These are phyloP conservation scores for Clavariopsis aquatica DNA, from an alignment of 495 filamentous ascomycete genomes.

Conservation along the genomic window DNA sequence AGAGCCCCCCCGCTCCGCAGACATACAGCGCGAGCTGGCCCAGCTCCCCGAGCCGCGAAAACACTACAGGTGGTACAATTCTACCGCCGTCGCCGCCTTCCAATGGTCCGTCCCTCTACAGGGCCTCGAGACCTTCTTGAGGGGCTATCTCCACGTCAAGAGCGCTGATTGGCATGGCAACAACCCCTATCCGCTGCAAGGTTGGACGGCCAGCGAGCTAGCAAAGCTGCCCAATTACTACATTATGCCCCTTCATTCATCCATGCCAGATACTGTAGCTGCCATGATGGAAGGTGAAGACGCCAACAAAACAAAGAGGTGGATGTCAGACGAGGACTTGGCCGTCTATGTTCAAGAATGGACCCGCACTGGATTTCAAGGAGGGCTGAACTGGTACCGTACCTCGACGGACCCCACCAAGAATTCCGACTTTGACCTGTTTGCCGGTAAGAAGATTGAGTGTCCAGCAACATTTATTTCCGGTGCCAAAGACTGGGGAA, in stretches of 20 bases:
- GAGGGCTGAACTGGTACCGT: slow-evolving; percentile 70
- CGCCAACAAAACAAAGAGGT: slow-evolving; percentile 43
- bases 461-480: slow-evolving; percentile 61
- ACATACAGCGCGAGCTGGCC: slow-evolving; percentile 60
- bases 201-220: slow-evolving; percentile 58
- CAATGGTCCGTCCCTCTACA: slow-evolving; percentile 60
- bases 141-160: slow-evolving; percentile 70
- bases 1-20: slow-evolving; percentile 27
- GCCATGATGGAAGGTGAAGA: slow-evolving; percentile 56
- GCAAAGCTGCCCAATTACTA: slow-evolving; percentile 66
- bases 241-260: slow-evolving; percentile 60
- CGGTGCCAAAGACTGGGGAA: slow-evolving; percentile 66
- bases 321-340: slow-evolving; percentile 60
- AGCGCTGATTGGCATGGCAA: slow-evolving; percentile 62
- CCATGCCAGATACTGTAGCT: slow-evolving; percentile 60
- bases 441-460: slow-evolving; percentile 64
- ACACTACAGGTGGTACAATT: slow-evolving; percentile 74
- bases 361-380: slow-evolving; percentile 68
- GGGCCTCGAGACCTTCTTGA: slow-evolving; percentile 59
- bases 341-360: slow-evolving; percentile 62
- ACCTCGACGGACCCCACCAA: slow-evolving; percentile 55
- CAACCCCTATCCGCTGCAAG: slow-evolving; percentile 53
- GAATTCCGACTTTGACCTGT: slow-evolving; percentile 57
- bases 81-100: slow-evolving; percentile 53
- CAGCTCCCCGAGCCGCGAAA: slow-evolving; percentile 56